Base-by-base conservation (phyloP, 768 basidiomycete species). In the Cyclocybe cylindracea region DNA sequence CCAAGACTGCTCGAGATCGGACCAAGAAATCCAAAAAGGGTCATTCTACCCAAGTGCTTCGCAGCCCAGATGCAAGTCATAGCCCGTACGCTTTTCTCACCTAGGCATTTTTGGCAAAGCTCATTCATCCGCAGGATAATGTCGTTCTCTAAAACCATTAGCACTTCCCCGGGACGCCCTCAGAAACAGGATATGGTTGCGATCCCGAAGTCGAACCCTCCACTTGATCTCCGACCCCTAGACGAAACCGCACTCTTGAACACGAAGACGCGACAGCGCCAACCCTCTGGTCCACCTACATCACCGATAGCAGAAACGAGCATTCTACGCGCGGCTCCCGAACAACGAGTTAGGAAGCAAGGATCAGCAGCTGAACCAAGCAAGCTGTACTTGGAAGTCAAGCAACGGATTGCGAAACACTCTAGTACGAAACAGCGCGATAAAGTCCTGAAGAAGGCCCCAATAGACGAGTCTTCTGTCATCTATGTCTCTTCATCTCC, bases 251-350 rank as follows among this genome's bases (percentile, higher is more conserved):
- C 32, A 5, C 34, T 46, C 11, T 11, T 36, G 2, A n/a, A 7
- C 16, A 31, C 48, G 44, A 39, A 14, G 35, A 51, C 40, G 19
- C 49, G 36, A 2, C 34, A 31, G 31, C 18, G 47, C 37, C 41
- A 48, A 39, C 29, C 37, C 13, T 41, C 46, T 29, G 59, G 59
- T 38, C 59, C 60, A 33, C 64, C 63, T 14, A 69, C 66, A 9
- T 73, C 71, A 5, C 67, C 70, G 4, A 70, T 74, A 45, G 70
- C 73, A 55, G 70, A 72, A 32, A 46, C 57, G 7, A 67, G 64
- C 51, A n/a, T 55, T 10, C 51, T 52, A 33, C n/a, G 50, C 13
- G 18, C 35, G 31, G 14, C 48, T 3, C 39, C 47, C 39, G 42
- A 51, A 32, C 47, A 49, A 31, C 39, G 29, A 19, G 24, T 31